Conservation (phyloP, 352 stramenopile species). For the Phytopythium montanum region DNA sequence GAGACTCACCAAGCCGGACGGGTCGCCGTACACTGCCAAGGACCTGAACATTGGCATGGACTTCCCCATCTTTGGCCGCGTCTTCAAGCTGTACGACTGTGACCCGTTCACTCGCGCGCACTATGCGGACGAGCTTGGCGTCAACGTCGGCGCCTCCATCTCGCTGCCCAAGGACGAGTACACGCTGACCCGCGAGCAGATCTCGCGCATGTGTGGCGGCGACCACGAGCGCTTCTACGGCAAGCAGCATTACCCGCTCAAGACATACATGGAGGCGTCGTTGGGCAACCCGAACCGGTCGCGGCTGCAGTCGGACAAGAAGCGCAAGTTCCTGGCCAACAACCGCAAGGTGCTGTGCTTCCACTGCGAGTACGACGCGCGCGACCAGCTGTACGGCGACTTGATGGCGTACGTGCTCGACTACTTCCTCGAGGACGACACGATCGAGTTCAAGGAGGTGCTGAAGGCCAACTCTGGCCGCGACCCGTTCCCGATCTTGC, state of each 20-base stretch:
- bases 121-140: conserved; percentile 31
- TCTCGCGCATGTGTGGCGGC: conserved; percentile 64
- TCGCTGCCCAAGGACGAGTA: conserved; percentile 81
- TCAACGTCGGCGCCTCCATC: conserved; percentile 45
- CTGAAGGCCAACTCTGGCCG: conserved; percentile 74
- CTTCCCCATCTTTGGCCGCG: conserved; percentile 67
- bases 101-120: conserved; percentile 73
- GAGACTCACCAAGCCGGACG: conserved; percentile 55
- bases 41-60: conserved; percentile 70
- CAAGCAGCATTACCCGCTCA: conserved; percentile 72
- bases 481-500: conserved; percentile 74
- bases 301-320: conserved; percentile 65
- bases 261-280: conserved; percentile 84
- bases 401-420: conserved; percentile 76
- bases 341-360: conserved; percentile 87
- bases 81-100: conserved; percentile 75
- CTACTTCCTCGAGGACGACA: conserved; percentile 89
- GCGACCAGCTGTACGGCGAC: conserved; percentile 74
- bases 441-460: conserved; percentile 87
- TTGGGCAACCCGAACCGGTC: conserved; percentile 71
- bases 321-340: conserved; percentile 85
- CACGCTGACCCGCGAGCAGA: conserved; percentile 72
- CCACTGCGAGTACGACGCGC: conserved; percentile 82
- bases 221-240: conserved; percentile 74
- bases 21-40: conserved; percentile 37